Evolutionary conservation across 148 eudicot genomes (phyloP), one percentile per base, ranked within the genome.

Genomic region (Cornus controversa): DNA sequence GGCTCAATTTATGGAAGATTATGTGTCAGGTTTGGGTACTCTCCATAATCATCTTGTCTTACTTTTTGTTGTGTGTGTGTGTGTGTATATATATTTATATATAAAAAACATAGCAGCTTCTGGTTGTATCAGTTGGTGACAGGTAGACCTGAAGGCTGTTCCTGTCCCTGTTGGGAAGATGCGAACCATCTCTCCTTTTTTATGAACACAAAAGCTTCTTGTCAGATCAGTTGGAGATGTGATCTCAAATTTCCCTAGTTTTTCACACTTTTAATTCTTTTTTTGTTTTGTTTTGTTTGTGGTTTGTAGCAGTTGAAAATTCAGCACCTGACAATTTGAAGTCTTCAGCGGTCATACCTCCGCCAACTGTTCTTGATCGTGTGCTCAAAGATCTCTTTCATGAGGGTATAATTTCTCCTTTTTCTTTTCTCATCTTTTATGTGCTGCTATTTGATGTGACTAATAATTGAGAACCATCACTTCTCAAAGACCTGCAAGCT

Each of bases 341-440:
- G 88, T 85, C 93, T 50, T 85, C 97, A 50, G 90, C 92, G 13
- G 85, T 91, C 34, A 83, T 91, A 80, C 99, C 99, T 83, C 94
- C 99, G 60, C 99, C 97, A 16, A 91, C 98, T 50, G 98, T 91
- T 81, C 92, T 95, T 82, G 99, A 91, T 72, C 98, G 99, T 72
- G 90, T 91, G 73, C 90, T 95, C 16, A 95, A 91, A 85, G 98
- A 95, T 81, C 91, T 95, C 42, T 93, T 93, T 83, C 94, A 89
- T 77, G 89, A 95, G 25, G 99, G 98, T 93, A 88, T 31, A 15
- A 26, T 1, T 53, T n/a, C 60, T 20, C 29, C 45, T 40, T 40
- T 40, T 69, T 74, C 26, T 27, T 45, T 66, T 18, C 47, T 69
- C 54, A 23, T 42, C 22, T 36, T 37, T 28, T 65, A 14, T 66